A percentile compares a stretch with the other conserved stretches of the same genome.
Evolutionary conservation across 2,329 filamentous ascomycete species (phyloP).

Genomic region (Cryphonectria naterciae): DNA sequence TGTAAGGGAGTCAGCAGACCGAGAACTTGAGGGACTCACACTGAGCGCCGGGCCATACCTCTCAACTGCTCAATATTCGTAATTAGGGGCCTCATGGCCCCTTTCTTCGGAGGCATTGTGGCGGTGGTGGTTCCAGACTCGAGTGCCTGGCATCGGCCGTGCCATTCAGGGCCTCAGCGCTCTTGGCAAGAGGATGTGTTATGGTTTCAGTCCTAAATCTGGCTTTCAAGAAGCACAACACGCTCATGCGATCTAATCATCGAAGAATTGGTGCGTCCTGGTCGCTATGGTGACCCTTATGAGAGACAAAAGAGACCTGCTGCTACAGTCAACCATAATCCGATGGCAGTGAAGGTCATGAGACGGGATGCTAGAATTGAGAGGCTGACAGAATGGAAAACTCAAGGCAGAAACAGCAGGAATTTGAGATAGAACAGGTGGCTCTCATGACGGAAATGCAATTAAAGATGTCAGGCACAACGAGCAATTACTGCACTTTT

Average conservation of each 20-base stretch:
- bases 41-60: background rate
- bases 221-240: background rate
- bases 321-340: background rate
- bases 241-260: background rate
- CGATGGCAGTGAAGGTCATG: background rate
- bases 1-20: conserved; percentile 3
- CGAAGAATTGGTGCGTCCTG: background rate
- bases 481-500: background rate
- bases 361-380: background rate
- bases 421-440: background rate
- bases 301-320: background rate
- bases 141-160: background rate
- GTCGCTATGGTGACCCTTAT: background rate
- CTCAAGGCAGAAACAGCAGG: background rate
- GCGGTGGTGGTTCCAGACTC: background rate
- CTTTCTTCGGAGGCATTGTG: conserved; percentile 26
- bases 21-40: background rate
- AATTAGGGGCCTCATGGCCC: conserved; percentile 15
- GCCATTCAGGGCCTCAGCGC: background rate
- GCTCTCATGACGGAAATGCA: background rate
- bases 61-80: conserved; percentile 27
- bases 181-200: background rate
- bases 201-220: background rate
- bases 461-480: background rate
- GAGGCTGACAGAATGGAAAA: background rate